These are phyloP conservation scores for Puya raimondii DNA, from an alignment of 176 grass and related monocot species.

Conservation along the genomic window DNA sequence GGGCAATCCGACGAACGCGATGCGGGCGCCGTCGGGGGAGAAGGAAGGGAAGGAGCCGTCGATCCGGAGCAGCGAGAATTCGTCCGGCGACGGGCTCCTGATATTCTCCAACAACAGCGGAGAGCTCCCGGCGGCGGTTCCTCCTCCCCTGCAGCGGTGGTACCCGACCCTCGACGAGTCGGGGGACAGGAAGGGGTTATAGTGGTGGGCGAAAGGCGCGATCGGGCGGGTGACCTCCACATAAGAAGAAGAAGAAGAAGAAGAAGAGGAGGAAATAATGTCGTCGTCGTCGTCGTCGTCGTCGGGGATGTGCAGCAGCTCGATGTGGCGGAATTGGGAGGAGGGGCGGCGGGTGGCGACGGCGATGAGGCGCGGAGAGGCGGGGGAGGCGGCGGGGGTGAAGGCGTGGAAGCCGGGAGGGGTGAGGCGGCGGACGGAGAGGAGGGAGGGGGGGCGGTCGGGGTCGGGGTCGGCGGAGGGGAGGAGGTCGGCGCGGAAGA, in stretches of 20 bases:
- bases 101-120: constrained; percentile 79
- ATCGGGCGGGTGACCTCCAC: constrained; percentile 46
- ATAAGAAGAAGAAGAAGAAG: constrained; percentile 8
- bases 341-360: constrained; percentile 57
- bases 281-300: neutral
- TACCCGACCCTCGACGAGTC: constrained; percentile 55
- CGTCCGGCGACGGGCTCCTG: constrained; percentile 30
- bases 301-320: constrained; percentile 48
- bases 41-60: constrained; percentile 84
- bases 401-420: constrained; percentile 75
- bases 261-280: too few species aligned
- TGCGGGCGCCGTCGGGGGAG: constrained; percentile 62
- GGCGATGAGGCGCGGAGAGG: constrained; percentile 48
- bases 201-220: constrained; percentile 59
- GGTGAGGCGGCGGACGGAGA: constrained; percentile 44
- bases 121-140: constrained; percentile 38
- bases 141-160: constrained; percentile 71
- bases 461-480: constrained; percentile 1
- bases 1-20: constrained; percentile 67
- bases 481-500: constrained; percentile 47
- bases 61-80: constrained; percentile 72
- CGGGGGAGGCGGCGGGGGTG: constrained; percentile 62
- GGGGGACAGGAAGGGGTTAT: constrained; percentile 72
- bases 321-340: constrained; percentile 69
- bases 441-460: neutral